These are phyloP conservation scores for Fistulifera solaris DNA, from an alignment of 108 stramenopile genomes.

Conservation along the genomic window DNA sequence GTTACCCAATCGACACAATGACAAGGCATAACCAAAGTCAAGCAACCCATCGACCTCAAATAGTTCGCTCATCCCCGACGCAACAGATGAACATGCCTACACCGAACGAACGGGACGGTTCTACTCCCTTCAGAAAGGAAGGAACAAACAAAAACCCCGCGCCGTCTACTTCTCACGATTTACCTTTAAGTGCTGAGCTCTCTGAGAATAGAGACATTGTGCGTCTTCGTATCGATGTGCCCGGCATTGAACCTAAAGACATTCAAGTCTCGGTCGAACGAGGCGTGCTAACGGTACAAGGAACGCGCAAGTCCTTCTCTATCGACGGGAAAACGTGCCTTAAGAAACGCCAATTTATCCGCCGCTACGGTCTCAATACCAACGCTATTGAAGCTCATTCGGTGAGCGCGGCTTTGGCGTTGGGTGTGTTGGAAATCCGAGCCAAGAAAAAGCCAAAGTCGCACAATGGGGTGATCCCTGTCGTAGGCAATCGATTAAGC, in stretches of 20 bases:
- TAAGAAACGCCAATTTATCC: slow-evolving; percentile 5
- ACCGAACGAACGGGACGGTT: too few species aligned
- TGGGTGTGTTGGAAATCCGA: slow-evolving; percentile 7
- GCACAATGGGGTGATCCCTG: slow-evolving; percentile 1
- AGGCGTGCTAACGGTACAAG: not conserved
- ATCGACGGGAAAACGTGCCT: not conserved
- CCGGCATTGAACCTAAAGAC: not conserved
- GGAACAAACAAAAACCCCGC: too few species aligned
- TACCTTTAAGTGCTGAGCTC: not conserved
- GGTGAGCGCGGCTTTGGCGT: slow-evolving; percentile 4
- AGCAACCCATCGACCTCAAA: too few species aligned
- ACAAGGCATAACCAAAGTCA: too few species aligned
- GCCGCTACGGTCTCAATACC: slow-evolving; percentile 11
- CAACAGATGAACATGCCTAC: too few species aligned
- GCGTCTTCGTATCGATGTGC: not conserved
- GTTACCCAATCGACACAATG: too few species aligned
- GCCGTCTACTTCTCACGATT: too few species aligned
- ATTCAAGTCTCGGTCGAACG: not conserved
- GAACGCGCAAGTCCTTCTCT: not conserved
- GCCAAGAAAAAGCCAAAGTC: slow-evolving; percentile 10
- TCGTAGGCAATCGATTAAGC: too few species aligned
- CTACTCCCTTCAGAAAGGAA: too few species aligned
- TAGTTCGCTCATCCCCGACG: too few species aligned
- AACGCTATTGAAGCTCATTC: not conserved
- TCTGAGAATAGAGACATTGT: not conserved